phyloP scores from a whole-genome alignment of 129 eudicot species.

The Centaurea solstitialis region DNA sequence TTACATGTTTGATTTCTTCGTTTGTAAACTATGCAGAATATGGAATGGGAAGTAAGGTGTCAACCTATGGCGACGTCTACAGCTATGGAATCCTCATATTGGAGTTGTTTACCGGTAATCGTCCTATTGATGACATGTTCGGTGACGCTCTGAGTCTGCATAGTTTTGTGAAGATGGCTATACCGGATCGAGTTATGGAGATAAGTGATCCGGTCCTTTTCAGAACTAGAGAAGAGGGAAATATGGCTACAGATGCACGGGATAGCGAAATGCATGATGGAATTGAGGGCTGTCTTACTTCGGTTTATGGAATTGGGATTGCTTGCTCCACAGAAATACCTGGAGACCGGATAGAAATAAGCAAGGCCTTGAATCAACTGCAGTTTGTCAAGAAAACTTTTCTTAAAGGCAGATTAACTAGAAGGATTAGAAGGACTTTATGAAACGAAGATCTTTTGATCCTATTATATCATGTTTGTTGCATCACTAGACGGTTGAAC shows the following conservation, averaged over 20 bases:
- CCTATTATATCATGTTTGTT: not conserved
- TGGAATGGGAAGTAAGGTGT: conserved; percentile 20
- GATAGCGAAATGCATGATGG: no score
- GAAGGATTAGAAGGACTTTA: not conserved
- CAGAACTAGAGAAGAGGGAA: no score
- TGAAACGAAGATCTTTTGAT: not conserved
- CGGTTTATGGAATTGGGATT: no score
- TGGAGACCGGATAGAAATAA: not conserved
- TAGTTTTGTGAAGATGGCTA: conserved; percentile 15
- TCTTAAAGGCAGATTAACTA: not conserved
- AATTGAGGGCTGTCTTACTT: no score
- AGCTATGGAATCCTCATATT: conserved; percentile 15
- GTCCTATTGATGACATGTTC: conserved; percentile 17
- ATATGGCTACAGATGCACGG: no score
- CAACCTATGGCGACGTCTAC: conserved; percentile 24
- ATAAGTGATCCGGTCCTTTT: conserved; percentile 26
- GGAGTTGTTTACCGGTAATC: not conserved
- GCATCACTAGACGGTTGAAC: not conserved
- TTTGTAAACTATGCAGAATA: conserved; percentile 20
- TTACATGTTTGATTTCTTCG: not conserved
- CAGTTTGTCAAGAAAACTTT: not conserved
- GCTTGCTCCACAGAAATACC: no score
- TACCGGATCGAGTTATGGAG: conserved; percentile 12
- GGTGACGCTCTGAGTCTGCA: not conserved
- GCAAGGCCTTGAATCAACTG: not conserved